Evolutionary conservation across 306 rosid species (phyloP), one percentile per base, ranked within the genome.

Genomic region (Hippophae gyantsensis): DNA sequence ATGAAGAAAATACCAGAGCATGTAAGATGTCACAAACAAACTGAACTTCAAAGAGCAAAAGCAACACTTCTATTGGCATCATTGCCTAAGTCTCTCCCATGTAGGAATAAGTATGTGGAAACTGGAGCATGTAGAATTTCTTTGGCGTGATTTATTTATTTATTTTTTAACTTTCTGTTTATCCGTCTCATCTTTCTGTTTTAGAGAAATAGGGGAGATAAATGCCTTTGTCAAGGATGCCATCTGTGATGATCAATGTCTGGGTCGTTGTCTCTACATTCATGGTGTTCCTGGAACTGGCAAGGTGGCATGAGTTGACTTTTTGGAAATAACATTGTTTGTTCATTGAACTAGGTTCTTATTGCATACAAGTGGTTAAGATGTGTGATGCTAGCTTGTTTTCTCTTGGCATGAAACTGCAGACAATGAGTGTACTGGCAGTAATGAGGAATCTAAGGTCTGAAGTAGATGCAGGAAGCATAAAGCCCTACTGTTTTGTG

Each of bases 241-340:
- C 18, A 81, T 92, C 52, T 81, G 89, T 67, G 89, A 87, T 46
- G 80, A 78, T 78, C 90, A 83, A 61, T 92, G 98, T 73, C 68
- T 92, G 66, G 98, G 98, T 44, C 89, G 88, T 57, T 92, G 98
- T 75, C 78, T 92, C 49, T 92, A 92, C 70, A 81, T 92, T 59
- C 95, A 92, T 46, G 98, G 98, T 69, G 98, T 92, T 92, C 96
- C 96, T 5, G 98, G 98, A 76, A 87, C 98, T 62, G 98, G 98
- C 64, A 92, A 92, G 86, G 98, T 87, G 61, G 41, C 18, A 42
- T 67, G 46, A 51, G 26, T 69, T 42, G 49, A 41, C 50, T 44
- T 48, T 76, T 58, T 10, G 38, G 60, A 27, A 43, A 25, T 70
- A 10, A 41, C 49, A 51, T 58, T 45, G n/a, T 51, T 65, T 56